These are phyloP conservation scores for Aspergillus proliferans DNA, from an alignment of 2,329 filamentous ascomycete species.

Conservation along the genomic window DNA sequence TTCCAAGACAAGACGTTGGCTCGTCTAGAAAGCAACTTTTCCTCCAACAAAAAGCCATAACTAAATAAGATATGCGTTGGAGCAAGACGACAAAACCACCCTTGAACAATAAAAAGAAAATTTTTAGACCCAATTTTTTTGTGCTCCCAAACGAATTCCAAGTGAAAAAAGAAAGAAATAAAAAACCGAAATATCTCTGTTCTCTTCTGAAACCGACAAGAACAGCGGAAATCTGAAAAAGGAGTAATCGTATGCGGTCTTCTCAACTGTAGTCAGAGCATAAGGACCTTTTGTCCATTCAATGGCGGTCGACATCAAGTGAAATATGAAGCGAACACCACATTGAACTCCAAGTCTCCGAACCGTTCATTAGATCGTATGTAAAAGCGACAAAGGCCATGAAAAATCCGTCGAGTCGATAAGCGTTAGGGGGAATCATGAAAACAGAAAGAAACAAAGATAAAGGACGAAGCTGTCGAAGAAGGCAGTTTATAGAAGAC, in stretches of 20 bases:
- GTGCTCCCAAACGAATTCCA: background rate
- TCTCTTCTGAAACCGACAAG: background rate
- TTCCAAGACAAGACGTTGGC: background rate
- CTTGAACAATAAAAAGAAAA: background rate
- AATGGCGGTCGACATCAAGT: conserved; percentile 5
- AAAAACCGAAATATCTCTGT: background rate
- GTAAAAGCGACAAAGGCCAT: conserved; percentile 19
- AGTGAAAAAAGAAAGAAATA: background rate
- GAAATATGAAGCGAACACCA: conserved; percentile 14
- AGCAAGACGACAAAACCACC: background rate
- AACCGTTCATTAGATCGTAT: conserved; percentile 26
- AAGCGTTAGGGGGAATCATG: conserved; percentile 17
- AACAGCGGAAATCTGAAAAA: background rate
- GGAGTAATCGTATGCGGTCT: background rate
- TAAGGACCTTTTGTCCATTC: conserved; percentile 3
- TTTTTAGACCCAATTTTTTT: background rate
- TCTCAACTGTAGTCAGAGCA: conserved; percentile 2
- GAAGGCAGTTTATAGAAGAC: conserved; percentile 25
- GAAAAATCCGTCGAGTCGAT: conserved; percentile 24
- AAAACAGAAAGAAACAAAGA: conserved; percentile 5
- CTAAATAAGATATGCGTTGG: conserved; percentile 11
- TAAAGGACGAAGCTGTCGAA: conserved; percentile 10
- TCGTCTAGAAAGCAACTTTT: background rate
- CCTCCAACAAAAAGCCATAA: background rate
- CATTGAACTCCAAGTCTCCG: conserved; percentile 24